Conservation (phyloP, 768 basidiomycete genomes). For the Panaeolus papilionaceus region DNA sequence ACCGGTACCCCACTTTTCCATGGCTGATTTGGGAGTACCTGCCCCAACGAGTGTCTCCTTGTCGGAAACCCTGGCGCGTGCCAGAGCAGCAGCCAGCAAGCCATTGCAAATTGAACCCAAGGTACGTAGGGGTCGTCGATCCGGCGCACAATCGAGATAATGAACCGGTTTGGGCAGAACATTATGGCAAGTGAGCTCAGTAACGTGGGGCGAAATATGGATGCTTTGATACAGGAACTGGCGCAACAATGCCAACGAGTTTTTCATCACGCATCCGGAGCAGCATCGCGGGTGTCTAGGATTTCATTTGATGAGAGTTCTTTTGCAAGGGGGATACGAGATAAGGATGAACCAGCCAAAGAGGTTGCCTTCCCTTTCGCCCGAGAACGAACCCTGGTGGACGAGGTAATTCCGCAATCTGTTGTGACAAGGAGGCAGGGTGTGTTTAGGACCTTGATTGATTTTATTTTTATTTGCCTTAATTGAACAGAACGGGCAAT, state of each 20-base stretch:
- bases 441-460: slow-evolving; percentile 28
- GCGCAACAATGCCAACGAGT: slow-evolving; percentile 63
- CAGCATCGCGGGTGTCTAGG: slow-evolving; percentile 66
- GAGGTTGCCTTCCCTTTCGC: slow-evolving; percentile 27
- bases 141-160: slow-evolving; percentile 30
- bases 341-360: slow-evolving; percentile 34
- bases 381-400: slow-evolving; percentile 61
- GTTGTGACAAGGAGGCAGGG: neutral
- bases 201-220: slow-evolving; percentile 71
- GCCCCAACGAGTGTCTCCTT: slow-evolving; percentile 40
- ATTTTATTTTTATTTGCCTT: slow-evolving; percentile 28
- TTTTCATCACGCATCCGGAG: slow-evolving; percentile 67
- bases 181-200: slow-evolving; percentile 55
- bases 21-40: slow-evolving; percentile 55
- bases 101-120: slow-evolving; percentile 53
- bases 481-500: slow-evolving; percentile 45
- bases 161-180: slow-evolving; percentile 38
- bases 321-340: slow-evolving; percentile 35
- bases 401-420: slow-evolving; percentile 47
- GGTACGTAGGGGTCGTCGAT: slow-evolving; percentile 44
- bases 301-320: slow-evolving; percentile 39
- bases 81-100: slow-evolving; percentile 54
- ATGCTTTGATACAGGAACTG: slow-evolving; percentile 66
- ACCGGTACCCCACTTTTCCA: slow-evolving; percentile 56
- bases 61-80: slow-evolving; percentile 50